These are phyloP conservation scores for Perilla frutescens DNA, from an alignment of 257 asterid species.

Conservation along the genomic window DNA sequence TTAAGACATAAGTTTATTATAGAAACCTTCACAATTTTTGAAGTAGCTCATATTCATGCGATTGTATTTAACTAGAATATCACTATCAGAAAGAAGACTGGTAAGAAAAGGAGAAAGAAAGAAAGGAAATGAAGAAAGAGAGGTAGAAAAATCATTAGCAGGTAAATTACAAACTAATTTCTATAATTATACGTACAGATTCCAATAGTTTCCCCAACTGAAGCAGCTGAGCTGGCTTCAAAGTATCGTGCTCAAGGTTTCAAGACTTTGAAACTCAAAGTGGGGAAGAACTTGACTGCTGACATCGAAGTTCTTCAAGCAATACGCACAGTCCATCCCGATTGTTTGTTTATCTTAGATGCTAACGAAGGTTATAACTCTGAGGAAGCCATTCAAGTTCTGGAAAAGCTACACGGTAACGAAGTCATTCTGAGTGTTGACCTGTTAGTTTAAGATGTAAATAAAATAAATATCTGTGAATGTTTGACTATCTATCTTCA, in stretches of 20 bases:
- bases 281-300: constrained; percentile 69
- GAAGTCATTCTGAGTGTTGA: not conserved
- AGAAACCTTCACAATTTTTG: constrained; percentile 2
- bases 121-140: not conserved
- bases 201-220: constrained; percentile 79
- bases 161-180: constrained; percentile 23
- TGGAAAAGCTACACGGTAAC: constrained; percentile 74
- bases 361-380: constrained; percentile 92
- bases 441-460: not conserved
- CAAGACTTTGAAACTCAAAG: constrained; percentile 84
- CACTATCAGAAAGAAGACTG: not conserved
- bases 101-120: not conserved
- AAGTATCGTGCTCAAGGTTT: constrained; percentile 69
- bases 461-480: not conserved
- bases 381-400: constrained; percentile 81
- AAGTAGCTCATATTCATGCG: constrained; percentile 12
- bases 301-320: constrained; percentile 89
- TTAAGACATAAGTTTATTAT: not conserved
- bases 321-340: constrained; percentile 76
- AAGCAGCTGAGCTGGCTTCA: constrained; percentile 84
- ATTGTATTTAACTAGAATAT: not conserved
- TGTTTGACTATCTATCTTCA: not conserved
- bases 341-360: constrained; percentile 81
- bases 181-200: constrained; percentile 52
- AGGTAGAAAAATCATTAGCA: not conserved